A percentile compares a stretch with the other conserved stretches of the same genome.
Conservation (phyloP, 345 rosid species). For the Citrus cavaleriei region DNA sequence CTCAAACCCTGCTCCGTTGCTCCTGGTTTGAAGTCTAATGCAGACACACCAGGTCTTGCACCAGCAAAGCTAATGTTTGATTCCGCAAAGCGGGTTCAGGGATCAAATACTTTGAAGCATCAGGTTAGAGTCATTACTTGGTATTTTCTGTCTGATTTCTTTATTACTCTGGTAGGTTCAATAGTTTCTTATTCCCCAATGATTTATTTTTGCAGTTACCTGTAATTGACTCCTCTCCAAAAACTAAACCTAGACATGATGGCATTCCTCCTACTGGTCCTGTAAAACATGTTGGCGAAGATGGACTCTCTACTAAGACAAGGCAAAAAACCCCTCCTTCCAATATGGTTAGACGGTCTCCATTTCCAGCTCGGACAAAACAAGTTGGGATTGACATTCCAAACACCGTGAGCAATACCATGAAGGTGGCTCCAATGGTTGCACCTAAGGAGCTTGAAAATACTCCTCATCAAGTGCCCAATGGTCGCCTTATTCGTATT, state of each 20-base stretch:
- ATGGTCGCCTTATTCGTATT: conserved; percentile 21
- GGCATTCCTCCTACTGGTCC: conserved; percentile 57
- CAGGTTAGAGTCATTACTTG: conserved; percentile 45
- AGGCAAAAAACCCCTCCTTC: conserved; percentile 84
- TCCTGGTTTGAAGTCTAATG: conserved; percentile 50
- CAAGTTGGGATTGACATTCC: conserved; percentile 49
- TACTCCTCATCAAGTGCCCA: conserved; percentile 26
- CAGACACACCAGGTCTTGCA: conserved; percentile 34
- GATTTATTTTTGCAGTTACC: conserved; percentile 50
- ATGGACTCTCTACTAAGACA: conserved; percentile 47
- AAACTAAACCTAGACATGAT: conserved; percentile 68
- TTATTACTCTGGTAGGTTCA: conserved; percentile 1
- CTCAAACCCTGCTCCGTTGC: conserved; percentile 47
- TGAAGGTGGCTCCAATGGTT: conserved; percentile 35
- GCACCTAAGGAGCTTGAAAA: conserved; percentile 35
- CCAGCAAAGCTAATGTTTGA: conserved; percentile 54
- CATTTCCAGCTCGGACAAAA: conserved; percentile 49
- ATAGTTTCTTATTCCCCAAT: conserved; percentile 9
- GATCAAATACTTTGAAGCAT: conserved; percentile 59
- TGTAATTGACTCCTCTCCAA: conserved; percentile 51
- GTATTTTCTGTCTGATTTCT: not conserved
- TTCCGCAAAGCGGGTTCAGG: conserved; percentile 42
- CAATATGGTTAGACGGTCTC: conserved; percentile 44
- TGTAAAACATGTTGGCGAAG: conserved; percentile 46
- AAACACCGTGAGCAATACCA: conserved; percentile 25